Evolutionary conservation across 345 rosid genomes (phyloP), one percentile per base, ranked within the genome.

Genomic region (Angophora floribunda): DNA sequence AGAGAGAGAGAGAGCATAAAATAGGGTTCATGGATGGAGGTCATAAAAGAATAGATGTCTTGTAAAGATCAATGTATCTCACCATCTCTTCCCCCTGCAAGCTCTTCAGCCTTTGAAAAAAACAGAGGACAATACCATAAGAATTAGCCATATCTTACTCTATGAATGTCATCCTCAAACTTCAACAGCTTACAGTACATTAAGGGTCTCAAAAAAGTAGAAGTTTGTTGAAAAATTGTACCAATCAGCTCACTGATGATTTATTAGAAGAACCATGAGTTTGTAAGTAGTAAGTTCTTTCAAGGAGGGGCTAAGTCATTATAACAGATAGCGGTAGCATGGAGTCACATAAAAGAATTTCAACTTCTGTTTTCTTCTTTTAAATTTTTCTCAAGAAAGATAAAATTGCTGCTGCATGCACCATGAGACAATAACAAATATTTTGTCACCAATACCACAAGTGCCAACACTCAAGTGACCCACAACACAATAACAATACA

Each of bases 31-130:
- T 30, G 63, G 30, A 50, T 15, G 51, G 41, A 85, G 59, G 47
- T 86, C 47, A 51, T 28, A 88, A 85, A 50, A 65, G 65, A 87
- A 88, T 51, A 24, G 21, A 36, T 30, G 61, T 51, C 86, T 32
- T 51, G 32, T 32, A 55, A 87, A 51, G 41, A 79, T 51, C 28
- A 87, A 45, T 57, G 84, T 86, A 87, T 86, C 96, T 92, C 92
- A 96, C 97, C 97, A 55, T 96, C 98, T 90, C 97, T 93, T 51
- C 96, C 96, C 87, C 91, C 92, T 9, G 97, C 96, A 90, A 92
- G 91, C 90, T 96, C 98, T 87, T 96, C 97, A 32, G 95, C 97
- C 98, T 96, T 75, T 2, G 24, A 21, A 36, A 75, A 41, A 75
- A 75, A 2, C 82, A 75, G 49, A 75, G 82, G 82, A 9, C 49